A percentile compares a stretch with the other conserved stretches of the same genome.
These are phyloP conservation scores for Amanita bisporigera DNA, from an alignment of 1,284 basidiomycete species.

Conservation along the genomic window DNA sequence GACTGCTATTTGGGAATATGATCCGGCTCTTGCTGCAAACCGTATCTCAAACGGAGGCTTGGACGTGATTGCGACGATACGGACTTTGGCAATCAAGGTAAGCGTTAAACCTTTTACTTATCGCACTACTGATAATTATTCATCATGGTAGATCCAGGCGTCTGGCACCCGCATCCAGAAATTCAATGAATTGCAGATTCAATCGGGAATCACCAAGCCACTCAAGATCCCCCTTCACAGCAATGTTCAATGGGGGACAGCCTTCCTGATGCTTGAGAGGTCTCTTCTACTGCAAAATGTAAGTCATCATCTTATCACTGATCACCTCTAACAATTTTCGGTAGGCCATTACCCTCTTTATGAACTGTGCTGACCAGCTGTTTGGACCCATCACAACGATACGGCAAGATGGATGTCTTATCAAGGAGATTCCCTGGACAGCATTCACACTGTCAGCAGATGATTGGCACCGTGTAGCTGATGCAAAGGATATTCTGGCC, in stretches of 20 bases:
- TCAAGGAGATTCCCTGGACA: too few species aligned
- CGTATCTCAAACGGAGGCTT: slow-evolving; percentile 17
- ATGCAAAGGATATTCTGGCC: too few species aligned
- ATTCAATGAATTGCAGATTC: slow-evolving; percentile 15
- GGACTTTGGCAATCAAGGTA: neutral
- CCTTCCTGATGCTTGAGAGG: slow-evolving; percentile 25
- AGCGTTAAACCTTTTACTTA: neutral
- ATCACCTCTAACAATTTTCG: too few species aligned
- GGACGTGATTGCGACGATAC: neutral
- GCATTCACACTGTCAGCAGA: too few species aligned
- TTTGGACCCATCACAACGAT: too few species aligned
- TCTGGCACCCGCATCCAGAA: neutral
- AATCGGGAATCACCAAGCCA: slow-evolving; percentile 15
- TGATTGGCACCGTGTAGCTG: too few species aligned
- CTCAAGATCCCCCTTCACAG: slow-evolving; percentile 26
- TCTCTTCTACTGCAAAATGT: slow-evolving; percentile 24
- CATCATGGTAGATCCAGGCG: neutral
- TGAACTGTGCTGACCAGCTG: too few species aligned
- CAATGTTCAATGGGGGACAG: slow-evolving; percentile 30
- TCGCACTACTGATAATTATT: neutral
- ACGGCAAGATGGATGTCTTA: too few species aligned
- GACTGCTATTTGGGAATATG: slow-evolving; percentile 37
- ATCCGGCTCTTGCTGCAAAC: slow-evolving; percentile 24
- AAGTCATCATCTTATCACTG: neutral
- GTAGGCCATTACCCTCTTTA: too few species aligned